Conservation (phyloP, 2,329 filamentous ascomycete genomes). For the Fusarium mangiferae region DNA sequence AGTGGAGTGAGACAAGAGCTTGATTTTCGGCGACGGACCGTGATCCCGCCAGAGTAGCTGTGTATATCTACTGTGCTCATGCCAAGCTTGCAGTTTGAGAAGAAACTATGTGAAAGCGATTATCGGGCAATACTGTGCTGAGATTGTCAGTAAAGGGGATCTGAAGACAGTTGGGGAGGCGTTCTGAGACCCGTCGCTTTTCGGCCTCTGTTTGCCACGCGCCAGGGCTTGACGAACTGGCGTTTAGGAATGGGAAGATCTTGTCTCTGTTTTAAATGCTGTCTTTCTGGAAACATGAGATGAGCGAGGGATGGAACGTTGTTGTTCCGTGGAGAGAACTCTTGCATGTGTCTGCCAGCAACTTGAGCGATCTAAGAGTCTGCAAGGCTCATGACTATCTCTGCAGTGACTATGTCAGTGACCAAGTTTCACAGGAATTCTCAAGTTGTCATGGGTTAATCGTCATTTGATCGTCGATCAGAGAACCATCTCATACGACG, state of each 20-base stretch:
- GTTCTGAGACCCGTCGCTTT: slow-evolving; percentile 12
- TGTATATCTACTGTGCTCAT: background rate
- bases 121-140: slow-evolving; percentile 6
- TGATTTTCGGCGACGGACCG: slow-evolving; percentile 3
- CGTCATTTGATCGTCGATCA: background rate
- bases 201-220: slow-evolving; percentile 34
- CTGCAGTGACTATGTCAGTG: background rate
- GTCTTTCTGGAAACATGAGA: slow-evolving; percentile 32
- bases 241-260: slow-evolving; percentile 33
- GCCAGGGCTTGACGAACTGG: slow-evolving; percentile 7
- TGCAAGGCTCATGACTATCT: background rate
- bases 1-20: slow-evolving; percentile 27
- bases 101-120: slow-evolving; percentile 5
- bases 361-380: background rate
- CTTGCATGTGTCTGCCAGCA: background rate
- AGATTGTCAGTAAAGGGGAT: background rate
- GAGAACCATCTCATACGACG: background rate
- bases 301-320: slow-evolving; percentile 23
- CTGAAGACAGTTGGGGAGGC: background rate
- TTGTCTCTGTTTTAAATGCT: slow-evolving; percentile 14
- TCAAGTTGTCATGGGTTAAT: background rate
- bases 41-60: background rate
- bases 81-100: slow-evolving; percentile 12
- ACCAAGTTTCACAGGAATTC: slow-evolving; percentile 1
- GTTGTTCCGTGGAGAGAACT: slow-evolving; percentile 1